Base-by-base conservation (phyloP, 2,329 filamentous ascomycete species). In the Apiospora malaysiana region DNA sequence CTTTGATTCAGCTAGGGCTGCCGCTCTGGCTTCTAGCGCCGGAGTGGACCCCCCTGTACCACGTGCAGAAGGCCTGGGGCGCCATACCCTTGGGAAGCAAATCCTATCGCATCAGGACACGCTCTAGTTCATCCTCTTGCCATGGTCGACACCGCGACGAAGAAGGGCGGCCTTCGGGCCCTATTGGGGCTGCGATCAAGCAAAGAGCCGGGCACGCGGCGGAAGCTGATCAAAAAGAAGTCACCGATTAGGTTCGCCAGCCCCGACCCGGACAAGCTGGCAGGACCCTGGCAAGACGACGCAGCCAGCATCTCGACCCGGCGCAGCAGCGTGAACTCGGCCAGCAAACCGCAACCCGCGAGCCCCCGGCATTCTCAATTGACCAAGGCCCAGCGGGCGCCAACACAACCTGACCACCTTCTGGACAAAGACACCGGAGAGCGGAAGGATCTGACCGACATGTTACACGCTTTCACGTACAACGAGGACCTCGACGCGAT, bases 371-470 rank as follows among this genome's bases (percentile, higher is more conserved):
- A 59, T n/a, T 10, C 27, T n/a, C 51, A n/a, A n/a, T 7, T 10
- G 27, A 32, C 40, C 7, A 23, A 46, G 42, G 23, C 65, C 16
- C 14, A 21, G 23, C 65, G 40, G 42, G 23, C 42, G 42, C 27
- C 51, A 37, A 59, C 27, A 4, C 51, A 59, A 21, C 65, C 65
- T 46, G 23, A 14, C 42, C 42, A 46, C 16, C 14, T 67, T 21
- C 42, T 67, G 14, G 65, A 67, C 23, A 67, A 67, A 32, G 45
- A 67, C 42, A 67, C 65, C 23, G 65, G 65, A 43, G 65, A 67
- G 42, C 65, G 65, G 16, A 67, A 67, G 65, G 65, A 67, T n/a
- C 42, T 67, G 27, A 67, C 65, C 23, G 65, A 67, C 23, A 67
- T 67, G 65, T 12, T 67, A 42, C 65, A 67, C 42, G 65, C 65